These are phyloP conservation scores for Mycena filopes DNA, from an alignment of 768 basidiomycete species.

Conservation along the genomic window DNA sequence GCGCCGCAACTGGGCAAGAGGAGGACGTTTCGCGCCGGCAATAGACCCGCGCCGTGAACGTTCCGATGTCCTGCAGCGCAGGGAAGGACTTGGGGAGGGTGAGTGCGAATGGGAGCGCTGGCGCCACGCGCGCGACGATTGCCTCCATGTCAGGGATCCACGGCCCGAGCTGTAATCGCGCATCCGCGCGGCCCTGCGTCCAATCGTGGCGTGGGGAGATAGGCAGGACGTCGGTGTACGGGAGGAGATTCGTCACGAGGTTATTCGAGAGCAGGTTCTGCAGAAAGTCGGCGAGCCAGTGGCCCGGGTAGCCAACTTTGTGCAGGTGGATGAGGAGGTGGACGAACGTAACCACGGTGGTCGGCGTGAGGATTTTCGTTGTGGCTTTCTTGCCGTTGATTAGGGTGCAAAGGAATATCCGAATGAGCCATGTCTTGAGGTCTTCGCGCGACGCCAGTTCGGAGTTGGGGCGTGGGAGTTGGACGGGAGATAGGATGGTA, in stretches of 20 bases:
- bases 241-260: conserved; percentile 38
- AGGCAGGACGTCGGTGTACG: conserved; percentile 31
- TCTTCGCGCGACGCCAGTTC: not conserved
- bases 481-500: not conserved
- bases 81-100: not conserved
- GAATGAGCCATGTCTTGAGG: conserved; percentile 4
- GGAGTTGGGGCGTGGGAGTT: not conserved
- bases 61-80: not conserved
- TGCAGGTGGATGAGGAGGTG: conserved; percentile 44
- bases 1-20: not conserved
- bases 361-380: conserved; percentile 33
- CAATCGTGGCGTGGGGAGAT: conserved; percentile 8
- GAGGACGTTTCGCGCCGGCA: not conserved
- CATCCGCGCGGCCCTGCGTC: not conserved
- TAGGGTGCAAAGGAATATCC: not conserved
- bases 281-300: conserved; percentile 47
- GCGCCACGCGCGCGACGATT: not conserved
- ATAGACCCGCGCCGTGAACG: not conserved
- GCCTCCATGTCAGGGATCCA: conserved; percentile 12
- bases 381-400: not conserved
- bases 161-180: not conserved
- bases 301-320: conserved; percentile 46
- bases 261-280: conserved; percentile 38
- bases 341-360: conserved; percentile 47
- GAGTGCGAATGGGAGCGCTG: conserved; percentile 2